A percentile compares a stretch with the other conserved stretches of the same genome.
phyloP scores from a whole-genome alignment of 306 rosid species.

The Clitoria ternatea region DNA sequence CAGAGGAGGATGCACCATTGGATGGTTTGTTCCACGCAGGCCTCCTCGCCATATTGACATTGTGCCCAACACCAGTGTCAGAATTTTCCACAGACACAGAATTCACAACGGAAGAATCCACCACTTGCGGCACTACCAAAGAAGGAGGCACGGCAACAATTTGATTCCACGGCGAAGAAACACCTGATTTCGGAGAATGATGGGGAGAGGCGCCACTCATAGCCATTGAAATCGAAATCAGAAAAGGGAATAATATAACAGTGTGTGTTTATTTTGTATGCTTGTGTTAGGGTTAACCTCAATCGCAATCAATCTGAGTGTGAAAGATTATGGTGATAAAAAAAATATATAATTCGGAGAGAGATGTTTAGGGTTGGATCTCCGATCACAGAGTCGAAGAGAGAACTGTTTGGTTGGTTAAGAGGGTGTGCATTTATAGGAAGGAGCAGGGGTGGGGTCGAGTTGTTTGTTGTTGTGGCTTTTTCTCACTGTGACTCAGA shows the following conservation, averaged over 20 bases:
- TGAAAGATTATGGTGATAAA: neutral
- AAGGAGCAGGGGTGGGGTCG: constrained; percentile 7
- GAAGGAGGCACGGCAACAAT: constrained; percentile 33
- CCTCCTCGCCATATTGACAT: constrained; percentile 61
- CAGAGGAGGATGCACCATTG: constrained; percentile 44
- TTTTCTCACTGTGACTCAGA: constrained; percentile 9
- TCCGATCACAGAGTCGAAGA: neutral
- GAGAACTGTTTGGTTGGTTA: neutral
- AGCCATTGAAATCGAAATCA: constrained; percentile 40
- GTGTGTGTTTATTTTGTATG: neutral
- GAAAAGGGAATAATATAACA: neutral
- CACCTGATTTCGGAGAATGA: constrained; percentile 43
- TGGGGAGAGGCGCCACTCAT: constrained; percentile 30
- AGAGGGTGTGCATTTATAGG: constrained; percentile 21
- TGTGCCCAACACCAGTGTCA: constrained; percentile 28
- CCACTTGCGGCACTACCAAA: constrained; percentile 18
- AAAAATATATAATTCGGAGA: neutral
- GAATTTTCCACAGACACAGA: constrained; percentile 34
- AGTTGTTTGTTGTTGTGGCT: neutral
- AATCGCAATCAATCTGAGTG: neutral
- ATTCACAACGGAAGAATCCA: constrained; percentile 22
- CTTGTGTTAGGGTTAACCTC: constrained; percentile 39
- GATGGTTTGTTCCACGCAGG: constrained; percentile 83
- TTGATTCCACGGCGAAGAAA: constrained; percentile 62
- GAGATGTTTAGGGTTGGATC: constrained; percentile 23